A percentile compares a stretch with the other conserved stretches of the same genome.
Evolutionary conservation across 208 protist species (phyloP).

Genomic region (Wallacemonas rigidus): DNA sequence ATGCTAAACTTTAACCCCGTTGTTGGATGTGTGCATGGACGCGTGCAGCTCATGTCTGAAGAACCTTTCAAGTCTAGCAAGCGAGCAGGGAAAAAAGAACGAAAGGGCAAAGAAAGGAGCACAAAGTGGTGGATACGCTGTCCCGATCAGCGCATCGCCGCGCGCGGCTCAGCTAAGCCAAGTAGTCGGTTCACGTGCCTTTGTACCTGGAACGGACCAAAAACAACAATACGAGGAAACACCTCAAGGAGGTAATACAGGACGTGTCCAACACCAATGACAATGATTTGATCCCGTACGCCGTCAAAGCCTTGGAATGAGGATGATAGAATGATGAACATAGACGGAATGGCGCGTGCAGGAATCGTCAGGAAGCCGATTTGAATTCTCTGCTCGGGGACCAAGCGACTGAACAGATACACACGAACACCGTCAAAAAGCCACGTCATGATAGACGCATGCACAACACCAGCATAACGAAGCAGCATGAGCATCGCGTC

Average conservation of each 20-base stretch:
- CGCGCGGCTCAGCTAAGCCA: constrained; percentile 2
- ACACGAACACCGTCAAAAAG: constrained; percentile 11
- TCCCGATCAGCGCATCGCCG: not conserved
- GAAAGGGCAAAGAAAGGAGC: not conserved
- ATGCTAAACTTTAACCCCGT: too few species aligned
- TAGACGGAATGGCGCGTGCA: constrained; percentile 55
- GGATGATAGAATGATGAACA: constrained; percentile 48
- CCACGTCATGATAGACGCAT: constrained; percentile 41
- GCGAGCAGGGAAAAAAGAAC: not conserved
- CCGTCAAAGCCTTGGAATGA: constrained; percentile 25
- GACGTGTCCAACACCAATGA: constrained; percentile 64
- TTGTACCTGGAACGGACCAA: constrained; percentile 60
- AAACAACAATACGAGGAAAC: constrained; percentile 84
- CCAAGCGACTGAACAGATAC: constrained; percentile 73
- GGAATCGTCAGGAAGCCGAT: constrained; percentile 56
- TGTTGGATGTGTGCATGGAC: too few species aligned
- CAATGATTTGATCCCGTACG: constrained; percentile 43
- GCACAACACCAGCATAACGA: constrained; percentile 42
- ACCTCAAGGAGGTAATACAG: constrained; percentile 86
- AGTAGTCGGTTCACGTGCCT: constrained; percentile 32
- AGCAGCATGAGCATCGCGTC: constrained; percentile 49
- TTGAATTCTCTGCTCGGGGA: constrained; percentile 56
- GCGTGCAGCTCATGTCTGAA: too few species aligned
- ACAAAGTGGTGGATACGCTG: not conserved
- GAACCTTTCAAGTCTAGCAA: not conserved